Conservation (phyloP, 108 stramenopile species). For the Stephanodiscus triporus region DNA sequence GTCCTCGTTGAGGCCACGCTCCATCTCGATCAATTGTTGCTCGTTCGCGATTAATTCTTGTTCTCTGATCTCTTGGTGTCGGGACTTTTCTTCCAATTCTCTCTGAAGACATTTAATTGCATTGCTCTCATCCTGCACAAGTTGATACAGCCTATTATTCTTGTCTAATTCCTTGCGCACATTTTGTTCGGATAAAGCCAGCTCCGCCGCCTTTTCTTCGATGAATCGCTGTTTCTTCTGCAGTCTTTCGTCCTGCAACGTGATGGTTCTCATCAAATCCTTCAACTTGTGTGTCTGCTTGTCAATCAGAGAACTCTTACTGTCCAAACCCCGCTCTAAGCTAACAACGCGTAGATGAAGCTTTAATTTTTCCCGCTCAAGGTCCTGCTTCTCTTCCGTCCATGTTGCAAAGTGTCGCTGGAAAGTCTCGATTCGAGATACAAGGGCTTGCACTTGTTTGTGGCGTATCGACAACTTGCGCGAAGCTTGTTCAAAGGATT, state of each 20-base stretch:
- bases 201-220: slow-evolving; percentile 31
- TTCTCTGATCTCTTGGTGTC: slow-evolving; percentile 40
- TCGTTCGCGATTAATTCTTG: slow-evolving; percentile 27
- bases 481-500: slow-evolving; percentile 32
- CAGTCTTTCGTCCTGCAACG: slow-evolving; percentile 37
- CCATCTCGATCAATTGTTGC: slow-evolving; percentile 32
- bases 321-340: slow-evolving; percentile 35
- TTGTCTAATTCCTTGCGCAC: slow-evolving; percentile 33
- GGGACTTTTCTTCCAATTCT: slow-evolving; percentile 30
- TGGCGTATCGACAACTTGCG: slow-evolving; percentile 31
- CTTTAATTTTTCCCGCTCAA: slow-evolving; percentile 38
- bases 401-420: slow-evolving; percentile 31
- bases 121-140: slow-evolving; percentile 25
- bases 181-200: slow-evolving; percentile 26
- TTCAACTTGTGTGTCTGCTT: slow-evolving; percentile 47
- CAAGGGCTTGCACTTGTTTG: slow-evolving; percentile 37
- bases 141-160: slow-evolving; percentile 28
- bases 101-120: slow-evolving; percentile 32
- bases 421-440: slow-evolving; percentile 33
- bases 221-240: slow-evolving; percentile 41
- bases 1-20: slow-evolving; percentile 30
- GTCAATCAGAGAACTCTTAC: slow-evolving; percentile 35
- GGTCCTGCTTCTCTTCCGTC: slow-evolving; percentile 41
- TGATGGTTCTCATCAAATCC: slow-evolving; percentile 40
- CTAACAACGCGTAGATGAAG: slow-evolving; percentile 22